Base-by-base conservation (phyloP, 345 rosid species). In the Pistacia vera region DNA sequence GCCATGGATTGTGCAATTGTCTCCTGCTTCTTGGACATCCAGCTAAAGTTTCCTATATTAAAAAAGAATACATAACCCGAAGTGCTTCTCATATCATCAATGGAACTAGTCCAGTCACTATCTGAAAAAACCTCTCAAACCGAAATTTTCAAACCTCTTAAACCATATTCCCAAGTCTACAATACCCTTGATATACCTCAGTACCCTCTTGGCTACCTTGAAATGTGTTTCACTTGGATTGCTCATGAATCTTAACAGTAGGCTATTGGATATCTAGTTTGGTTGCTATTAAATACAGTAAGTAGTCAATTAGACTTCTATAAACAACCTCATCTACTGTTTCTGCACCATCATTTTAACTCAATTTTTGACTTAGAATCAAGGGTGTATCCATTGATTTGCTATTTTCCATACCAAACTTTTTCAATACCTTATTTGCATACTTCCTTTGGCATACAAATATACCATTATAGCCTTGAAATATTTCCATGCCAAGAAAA, bases 31-130 rank as follows among this genome's bases (percentile, higher is more conserved):
- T 57, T 17, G 13, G 64, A 57, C 2, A 10, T 3, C 65, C 65
- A 71, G 2, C 51, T 14, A 3, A 57, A 55, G 0, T 3, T 28
- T 2, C 51, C 2, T 3, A 3, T 12, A 7, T 65, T 51, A 6
- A 71, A 5, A 13, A 35, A 36, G 44, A 72, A 72, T 4, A 41
- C 16, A 22, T 44, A 41, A 5, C 41, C 68, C 13, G 20, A 72
- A 2, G 75, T 60, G n/a, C 41, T 72, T 3, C 46, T 72, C 14
- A 38, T 16, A 61, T 72, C 68, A 58, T 60, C 38, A 20, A 11
- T 4, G 25, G 14, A 25, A 0, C 63, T 13, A 25, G 2, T 8
- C 25, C 10, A 59, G n/a, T 72, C 41, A 44, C 57, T 72, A 4
- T 72, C n/a, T 14, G 20, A 14, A 14, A 12, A 12, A 59, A 16